These are phyloP conservation scores for Parsonsia alboflavescens DNA, from an alignment of 257 asterid genomes.

Conservation along the genomic window DNA sequence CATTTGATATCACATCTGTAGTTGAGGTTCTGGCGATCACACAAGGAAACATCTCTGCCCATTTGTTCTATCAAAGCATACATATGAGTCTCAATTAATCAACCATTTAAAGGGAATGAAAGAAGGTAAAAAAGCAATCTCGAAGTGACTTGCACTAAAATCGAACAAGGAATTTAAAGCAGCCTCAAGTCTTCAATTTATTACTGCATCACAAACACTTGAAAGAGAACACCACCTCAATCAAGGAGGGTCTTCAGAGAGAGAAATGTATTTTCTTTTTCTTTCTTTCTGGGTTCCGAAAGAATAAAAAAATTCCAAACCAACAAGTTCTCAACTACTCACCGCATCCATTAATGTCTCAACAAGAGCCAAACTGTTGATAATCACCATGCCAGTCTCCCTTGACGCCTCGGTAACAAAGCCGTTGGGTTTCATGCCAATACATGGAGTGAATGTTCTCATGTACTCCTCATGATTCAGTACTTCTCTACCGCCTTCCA, in stretches of 20 bases:
- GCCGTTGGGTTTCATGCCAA: slow-evolving; percentile 47
- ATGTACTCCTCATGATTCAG: slow-evolving; percentile 44
- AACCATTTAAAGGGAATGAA: not conserved
- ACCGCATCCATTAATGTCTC: slow-evolving; percentile 58
- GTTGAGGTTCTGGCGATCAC: slow-evolving; percentile 46
- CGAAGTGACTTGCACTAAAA: not conserved
- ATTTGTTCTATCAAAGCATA: slow-evolving; percentile 41
- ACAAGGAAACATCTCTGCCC: slow-evolving; percentile 59
- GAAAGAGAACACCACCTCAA: not conserved
- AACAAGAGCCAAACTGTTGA: slow-evolving; percentile 53
- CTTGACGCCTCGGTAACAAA: slow-evolving; percentile 51
- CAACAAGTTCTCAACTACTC: slow-evolving; percentile 16
- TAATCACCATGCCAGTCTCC: slow-evolving; percentile 44
- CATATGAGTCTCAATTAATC: not conserved
- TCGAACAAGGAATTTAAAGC: not conserved
- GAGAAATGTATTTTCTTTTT: not conserved
- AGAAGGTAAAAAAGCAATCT: not conserved
- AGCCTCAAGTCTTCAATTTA: not conserved
- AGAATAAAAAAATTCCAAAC: not conserved
- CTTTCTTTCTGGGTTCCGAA: not conserved
- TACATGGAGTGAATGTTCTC: slow-evolving; percentile 38
- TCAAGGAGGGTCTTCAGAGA: not conserved
- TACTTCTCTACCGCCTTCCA: slow-evolving; percentile 49
- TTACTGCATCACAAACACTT: not conserved
- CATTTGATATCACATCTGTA: slow-evolving; percentile 44